phyloP scores from a whole-genome alignment of 768 basidiomycete genomes.

The Hirschioporus abietinus region DNA sequence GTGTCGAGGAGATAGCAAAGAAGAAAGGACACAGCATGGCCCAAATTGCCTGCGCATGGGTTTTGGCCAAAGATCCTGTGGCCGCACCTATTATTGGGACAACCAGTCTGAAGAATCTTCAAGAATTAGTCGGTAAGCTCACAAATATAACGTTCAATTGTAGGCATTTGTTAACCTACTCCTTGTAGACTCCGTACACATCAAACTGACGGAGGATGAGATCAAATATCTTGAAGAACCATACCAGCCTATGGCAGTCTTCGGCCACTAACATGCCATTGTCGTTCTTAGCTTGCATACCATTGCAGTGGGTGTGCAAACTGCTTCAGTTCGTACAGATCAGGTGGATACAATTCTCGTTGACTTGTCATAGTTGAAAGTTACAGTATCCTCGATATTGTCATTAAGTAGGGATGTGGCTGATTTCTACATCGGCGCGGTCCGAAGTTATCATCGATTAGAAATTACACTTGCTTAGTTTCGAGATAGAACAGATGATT shows the following conservation, averaged over 20 bases:
- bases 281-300: no score
- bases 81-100: constrained; percentile 56
- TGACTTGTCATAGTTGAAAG: no score
- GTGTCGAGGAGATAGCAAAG: constrained; percentile 53
- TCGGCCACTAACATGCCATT: constrained; percentile 34
- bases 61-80: constrained; percentile 36
- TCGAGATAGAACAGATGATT: no score
- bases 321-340: no score
- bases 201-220: constrained; percentile 52
- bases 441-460: no score
- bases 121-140: constrained; percentile 43
- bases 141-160: not conserved
- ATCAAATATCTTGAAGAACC: constrained; percentile 49
- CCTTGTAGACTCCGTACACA: constrained; percentile 33
- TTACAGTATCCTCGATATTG: no score
- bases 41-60: constrained; percentile 51
- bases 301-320: no score
- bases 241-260: constrained; percentile 39
- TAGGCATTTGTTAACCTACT: not conserved
- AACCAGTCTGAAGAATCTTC: constrained; percentile 44
- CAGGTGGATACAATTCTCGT: no score
- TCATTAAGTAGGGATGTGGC: no score
- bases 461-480: no score
- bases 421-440: no score
- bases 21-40: constrained; percentile 50